Evolutionary conservation across 2,329 filamentous ascomycete species (phyloP), one percentile per base, ranked within the genome.

Genomic region (Nemania abortiva): DNA sequence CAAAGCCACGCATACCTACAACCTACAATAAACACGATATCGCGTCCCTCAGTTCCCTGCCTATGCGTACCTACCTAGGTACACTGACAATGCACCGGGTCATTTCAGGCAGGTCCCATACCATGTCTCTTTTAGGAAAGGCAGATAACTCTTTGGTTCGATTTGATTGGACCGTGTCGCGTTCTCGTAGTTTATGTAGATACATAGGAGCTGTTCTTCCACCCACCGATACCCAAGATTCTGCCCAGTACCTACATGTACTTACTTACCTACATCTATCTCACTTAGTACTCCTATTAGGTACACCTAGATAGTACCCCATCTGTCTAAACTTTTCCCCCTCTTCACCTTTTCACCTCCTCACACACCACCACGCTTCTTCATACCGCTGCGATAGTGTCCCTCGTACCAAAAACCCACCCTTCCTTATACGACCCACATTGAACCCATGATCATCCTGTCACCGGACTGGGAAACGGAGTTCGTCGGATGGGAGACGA

Each of bases 381-480:
- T 45, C 37, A 20, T 34, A 39, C 22, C 57, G 6, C 3, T n/a
- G n/a, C n/a, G 24, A n/a, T n/a, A 47, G 11, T 49, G 20, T 54
- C 20, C 37, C 31, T 56, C 47, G 49, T 20, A 27, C 39, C 20
- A 55, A 37, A 59, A 22, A 34, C n/a, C 50, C 56, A 62, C 47
- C 55, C 50, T 53, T 42, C 55, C 54, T n/a, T 42, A 34, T 52
- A 60, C 3, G 66, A 52, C 59, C 69, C 65, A 69, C 69, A 53
- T 65, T 45, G 31, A 47, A 61, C 69, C 58, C 68, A 62, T 70
- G 68, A 68, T 68, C 54, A 37, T 29, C 49, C 42, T 45, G 58
- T 71, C 69, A 71, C 59, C 69, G 49, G 69, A 71, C 66, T 61
- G 20, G n/a, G n/a, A 47, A 29, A 22, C n/a, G 53, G 37, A 64